Evolutionary conservation across 2,329 filamentous ascomycete species (phyloP).

Genomic region (Xylariaceae sp.): DNA sequence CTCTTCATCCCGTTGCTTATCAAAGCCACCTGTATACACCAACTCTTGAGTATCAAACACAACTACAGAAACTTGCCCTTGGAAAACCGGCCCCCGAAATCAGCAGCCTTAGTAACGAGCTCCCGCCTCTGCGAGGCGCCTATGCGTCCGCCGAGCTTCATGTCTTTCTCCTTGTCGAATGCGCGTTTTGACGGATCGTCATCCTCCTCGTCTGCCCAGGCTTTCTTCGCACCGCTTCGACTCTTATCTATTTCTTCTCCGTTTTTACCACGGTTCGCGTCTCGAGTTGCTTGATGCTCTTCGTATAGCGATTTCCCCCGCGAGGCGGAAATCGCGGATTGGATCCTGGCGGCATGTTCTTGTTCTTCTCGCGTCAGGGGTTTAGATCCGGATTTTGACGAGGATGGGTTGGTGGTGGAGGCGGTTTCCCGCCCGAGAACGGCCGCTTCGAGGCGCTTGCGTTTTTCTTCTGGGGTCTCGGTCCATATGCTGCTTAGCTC

Average conservation of each 20-base stretch:
- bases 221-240: constrained; percentile 18
- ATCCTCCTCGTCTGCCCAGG: constrained; percentile 59
- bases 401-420: constrained; percentile 17
- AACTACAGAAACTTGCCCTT: constrained; percentile 64
- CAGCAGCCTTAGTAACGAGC: constrained; percentile 72
- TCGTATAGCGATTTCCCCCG: constrained; percentile 60
- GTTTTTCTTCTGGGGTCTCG: constrained; percentile 86
- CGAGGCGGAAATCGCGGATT: constrained; percentile 50
- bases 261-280: constrained; percentile 16
- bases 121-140: constrained; percentile 72
- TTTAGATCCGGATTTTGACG: constrained; percentile 16
- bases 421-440: constrained; percentile 67
- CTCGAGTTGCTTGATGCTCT: constrained; percentile 47
- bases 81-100: constrained; percentile 79
- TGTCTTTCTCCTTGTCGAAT: constrained; percentile 93
- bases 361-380: constrained; percentile 48
- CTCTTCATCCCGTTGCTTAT: no score
- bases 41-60: no score
- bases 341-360: constrained; percentile 48
- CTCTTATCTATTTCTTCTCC: constrained; percentile 7
- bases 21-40: no score
- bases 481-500: constrained; percentile 77
- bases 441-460: constrained; percentile 74
- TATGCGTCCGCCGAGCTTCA: constrained; percentile 72
- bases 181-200: constrained; percentile 88